Evolutionary conservation across 495 filamentous ascomycete species (phyloP).

Genomic region (Lepraria neglecta): DNA sequence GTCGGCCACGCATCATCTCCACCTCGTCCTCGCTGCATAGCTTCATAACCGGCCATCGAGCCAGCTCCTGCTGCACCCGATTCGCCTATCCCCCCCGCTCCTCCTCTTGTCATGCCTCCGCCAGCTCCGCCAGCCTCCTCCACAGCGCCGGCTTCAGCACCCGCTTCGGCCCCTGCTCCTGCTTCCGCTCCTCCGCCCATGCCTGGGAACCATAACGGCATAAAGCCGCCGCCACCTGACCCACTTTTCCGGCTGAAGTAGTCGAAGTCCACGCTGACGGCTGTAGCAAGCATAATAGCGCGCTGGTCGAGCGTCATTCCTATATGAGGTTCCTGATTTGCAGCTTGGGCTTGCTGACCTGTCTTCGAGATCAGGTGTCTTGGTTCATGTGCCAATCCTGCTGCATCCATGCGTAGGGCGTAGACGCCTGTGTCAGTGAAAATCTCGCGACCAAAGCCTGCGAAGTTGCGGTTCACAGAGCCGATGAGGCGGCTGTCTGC

Average conservation of each 20-base stretch:
- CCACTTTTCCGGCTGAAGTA: slow-evolving; percentile 61
- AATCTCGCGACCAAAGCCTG: slow-evolving; percentile 61
- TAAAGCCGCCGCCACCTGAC: slow-evolving; percentile 45
- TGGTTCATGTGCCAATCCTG: slow-evolving; percentile 39
- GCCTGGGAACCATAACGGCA: slow-evolving; percentile 54
- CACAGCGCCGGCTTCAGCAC: slow-evolving; percentile 37
- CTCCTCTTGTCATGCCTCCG: slow-evolving; percentile 40
- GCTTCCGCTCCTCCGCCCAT: slow-evolving; percentile 45
- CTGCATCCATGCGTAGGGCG: slow-evolving; percentile 62
- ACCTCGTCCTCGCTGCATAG: slow-evolving; percentile 50
- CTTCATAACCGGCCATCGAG: slow-evolving; percentile 58
- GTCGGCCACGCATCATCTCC: slow-evolving; percentile 10
- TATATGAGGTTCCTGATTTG: slow-evolving; percentile 25
- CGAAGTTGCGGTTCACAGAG: slow-evolving; percentile 62
- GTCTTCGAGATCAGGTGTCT: slow-evolving; percentile 38
- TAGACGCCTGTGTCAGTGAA: slow-evolving; percentile 71
- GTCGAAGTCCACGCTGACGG: slow-evolving; percentile 66
- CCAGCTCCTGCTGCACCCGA: slow-evolving; percentile 47
- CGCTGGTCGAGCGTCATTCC: slow-evolving; percentile 67
- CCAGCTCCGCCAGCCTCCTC: slow-evolving; percentile 35
- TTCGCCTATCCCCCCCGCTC: slow-evolving; percentile 33
- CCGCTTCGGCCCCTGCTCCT: slow-evolving; percentile 40
- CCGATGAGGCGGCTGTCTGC: slow-evolving; percentile 46
- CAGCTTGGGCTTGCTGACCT: slow-evolving; percentile 17
- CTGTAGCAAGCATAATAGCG: slow-evolving; percentile 65